Evolutionary conservation across 805 yeast species (phyloP), one percentile per base, ranked within the genome.

Genomic region (Yarrowia porcina): DNA sequence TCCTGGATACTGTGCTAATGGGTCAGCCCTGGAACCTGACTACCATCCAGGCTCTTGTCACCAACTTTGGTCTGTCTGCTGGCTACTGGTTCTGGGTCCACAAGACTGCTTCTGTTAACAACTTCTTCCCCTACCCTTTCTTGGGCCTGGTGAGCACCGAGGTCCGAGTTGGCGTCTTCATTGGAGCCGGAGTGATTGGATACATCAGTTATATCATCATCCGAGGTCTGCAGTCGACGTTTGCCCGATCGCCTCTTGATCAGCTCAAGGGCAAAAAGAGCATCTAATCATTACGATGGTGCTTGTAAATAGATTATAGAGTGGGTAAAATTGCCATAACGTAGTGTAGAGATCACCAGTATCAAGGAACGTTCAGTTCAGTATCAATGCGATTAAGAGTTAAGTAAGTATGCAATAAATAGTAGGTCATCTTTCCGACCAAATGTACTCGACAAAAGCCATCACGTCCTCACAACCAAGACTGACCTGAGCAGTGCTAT

Each of bases 71-170:
- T 10, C 39, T 71, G 23, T 68, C 71, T 12, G 66, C 62, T 13
- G 71, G 65, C n/a, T 74, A 74, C 69, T 73, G 74, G 74, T 44
- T 45, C 33, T 74, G 77, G 77, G 65, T 69, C 30, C 72, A 73
- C 64, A 64, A 66, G 50, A 67, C 74, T 4, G 65, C 45, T 44
- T 33, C 65, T 13, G 45, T 56, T 54, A 74, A 74, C 64, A 70
- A 72, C 20, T 69, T 69, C 64, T 73, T 67, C 57, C 77, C 77
- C 15, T 74, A 74, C 61, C 77, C 77, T 5, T 47, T 74, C 56
- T 64, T 74, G 2, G 67, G 63, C 6, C 63, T 70, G 21, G 67
- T 72, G 18, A 52, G 25, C 38, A 61, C 61, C 15, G 61, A 49
- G 42, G 67, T 64, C 57, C 67, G 74, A 28, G 66, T 60, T 4